Percentiles rank a stretch among this genome's conserved stretches.
phyloP scores from a whole-genome alignment of 108 stramenopile genomes.

The Poteriospumella lacustris region DNA sequence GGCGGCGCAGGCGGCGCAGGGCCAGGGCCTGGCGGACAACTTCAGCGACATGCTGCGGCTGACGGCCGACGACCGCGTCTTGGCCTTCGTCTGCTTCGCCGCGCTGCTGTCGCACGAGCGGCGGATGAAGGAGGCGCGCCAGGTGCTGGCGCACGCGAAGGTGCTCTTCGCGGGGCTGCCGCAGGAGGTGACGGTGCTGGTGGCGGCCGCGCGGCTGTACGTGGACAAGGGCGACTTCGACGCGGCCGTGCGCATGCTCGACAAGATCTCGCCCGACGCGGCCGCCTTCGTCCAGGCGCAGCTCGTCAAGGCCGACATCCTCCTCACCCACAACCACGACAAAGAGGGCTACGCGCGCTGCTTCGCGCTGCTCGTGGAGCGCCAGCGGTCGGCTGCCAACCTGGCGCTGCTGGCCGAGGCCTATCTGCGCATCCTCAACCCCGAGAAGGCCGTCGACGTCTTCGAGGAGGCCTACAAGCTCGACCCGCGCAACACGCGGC shows the following conservation, averaged over 20 bases:
- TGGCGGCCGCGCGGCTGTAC: constrained; percentile 51
- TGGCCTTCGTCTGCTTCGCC: constrained; percentile 38
- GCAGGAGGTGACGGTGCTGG: constrained; percentile 53
- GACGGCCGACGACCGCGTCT: constrained; percentile 34
- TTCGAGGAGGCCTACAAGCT: constrained; percentile 51
- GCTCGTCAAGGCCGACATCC: constrained; percentile 53
- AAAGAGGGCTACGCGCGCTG: constrained; percentile 50
- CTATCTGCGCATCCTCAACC: constrained; percentile 59
- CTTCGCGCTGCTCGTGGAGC: constrained; percentile 49
- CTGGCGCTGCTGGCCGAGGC: constrained; percentile 57
- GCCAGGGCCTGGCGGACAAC: background rate
- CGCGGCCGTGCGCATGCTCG: constrained; percentile 48
- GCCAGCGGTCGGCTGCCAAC: constrained; percentile 26
- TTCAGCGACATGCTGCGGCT: background rate
- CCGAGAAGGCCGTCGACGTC: constrained; percentile 57
- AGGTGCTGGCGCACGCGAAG: constrained; percentile 31
- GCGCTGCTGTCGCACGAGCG: background rate
- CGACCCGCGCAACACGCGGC: constrained; percentile 42
- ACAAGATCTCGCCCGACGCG: constrained; percentile 33
- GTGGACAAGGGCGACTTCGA: constrained; percentile 49
- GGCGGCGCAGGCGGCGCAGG: background rate
- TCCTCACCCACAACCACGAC: constrained; percentile 55
- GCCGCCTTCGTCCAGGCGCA: constrained; percentile 45
- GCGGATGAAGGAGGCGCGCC: constrained; percentile 31
- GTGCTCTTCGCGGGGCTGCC: constrained; percentile 35